A percentile compares a stretch with the other conserved stretches of the same genome.
Evolutionary conservation across 192 early-diverging fungal species (phyloP).

Genomic region (Dissophora globulifera): DNA sequence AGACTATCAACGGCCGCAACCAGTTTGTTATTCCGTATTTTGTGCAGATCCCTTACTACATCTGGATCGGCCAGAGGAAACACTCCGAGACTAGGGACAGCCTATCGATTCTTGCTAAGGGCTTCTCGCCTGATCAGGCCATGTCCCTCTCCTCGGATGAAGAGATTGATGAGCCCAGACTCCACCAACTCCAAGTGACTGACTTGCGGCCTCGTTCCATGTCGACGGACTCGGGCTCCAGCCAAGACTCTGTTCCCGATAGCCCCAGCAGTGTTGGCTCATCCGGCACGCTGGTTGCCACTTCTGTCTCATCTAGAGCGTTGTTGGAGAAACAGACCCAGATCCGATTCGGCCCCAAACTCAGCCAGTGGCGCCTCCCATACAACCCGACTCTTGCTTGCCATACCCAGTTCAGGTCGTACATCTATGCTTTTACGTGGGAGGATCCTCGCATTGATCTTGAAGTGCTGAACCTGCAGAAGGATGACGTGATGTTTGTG

Average conservation of each 20-base stretch:
- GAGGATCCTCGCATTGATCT: conserved; percentile 84
- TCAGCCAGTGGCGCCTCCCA: conserved; percentile 59
- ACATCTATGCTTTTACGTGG: conserved; percentile 91
- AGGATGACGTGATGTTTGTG: conserved; percentile 77
- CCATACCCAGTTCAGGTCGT: conserved; percentile 80
- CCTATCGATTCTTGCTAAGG: neutral
- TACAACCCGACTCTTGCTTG: conserved; percentile 64
- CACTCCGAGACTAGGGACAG: neutral
- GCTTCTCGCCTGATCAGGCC: neutral
- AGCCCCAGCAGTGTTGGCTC: conserved; percentile 41
- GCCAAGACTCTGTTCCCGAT: conserved; percentile 20
- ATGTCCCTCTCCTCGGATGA: conserved; percentile 2
- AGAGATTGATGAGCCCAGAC: conserved; percentile 15
- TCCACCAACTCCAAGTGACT: conserved; percentile 15
- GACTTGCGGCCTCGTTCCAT: conserved; percentile 42
- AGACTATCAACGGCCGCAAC: conserved; percentile 77
- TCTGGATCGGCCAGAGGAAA: conserved; percentile 79
- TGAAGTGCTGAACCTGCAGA: conserved; percentile 70
- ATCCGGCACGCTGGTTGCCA: conserved; percentile 28
- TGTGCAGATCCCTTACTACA: conserved; percentile 87
- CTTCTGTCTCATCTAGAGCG: conserved; percentile 1
- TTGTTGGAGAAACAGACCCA: conserved; percentile 13
- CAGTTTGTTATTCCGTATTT: conserved; percentile 75
- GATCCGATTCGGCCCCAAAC: conserved; percentile 39
- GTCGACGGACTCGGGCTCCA: conserved; percentile 46